Percentiles rank a stretch among this genome's conserved stretches.
Conservation (phyloP, 345 rosid species). For the Isatis tinctoria region DNA sequence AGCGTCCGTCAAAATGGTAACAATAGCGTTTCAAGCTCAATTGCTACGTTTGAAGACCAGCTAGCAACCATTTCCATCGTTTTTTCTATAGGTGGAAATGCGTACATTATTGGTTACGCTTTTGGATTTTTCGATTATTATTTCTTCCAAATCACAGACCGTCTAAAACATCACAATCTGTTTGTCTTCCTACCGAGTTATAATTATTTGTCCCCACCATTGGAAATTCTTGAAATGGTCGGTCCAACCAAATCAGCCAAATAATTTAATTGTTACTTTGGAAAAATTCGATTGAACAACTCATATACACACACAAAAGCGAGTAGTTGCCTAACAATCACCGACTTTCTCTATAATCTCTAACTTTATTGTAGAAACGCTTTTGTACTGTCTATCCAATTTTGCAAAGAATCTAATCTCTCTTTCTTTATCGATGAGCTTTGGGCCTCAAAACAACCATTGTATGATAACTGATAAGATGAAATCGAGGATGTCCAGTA, state of each 20-base stretch:
- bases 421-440: neutral
- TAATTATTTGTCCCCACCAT: constrained; percentile 6
- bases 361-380: neutral
- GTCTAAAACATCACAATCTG: constrained; percentile 18
- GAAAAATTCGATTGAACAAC: constrained; percentile 9
- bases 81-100: neutral
- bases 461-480: neutral
- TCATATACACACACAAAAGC: constrained; percentile 18
- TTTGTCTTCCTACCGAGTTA: neutral
- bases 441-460: neutral
- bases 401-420: neutral
- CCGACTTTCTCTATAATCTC: constrained; percentile 1
- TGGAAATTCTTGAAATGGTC: constrained; percentile 18
- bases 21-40: neutral
- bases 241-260: constrained; percentile 25
- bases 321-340: neutral
- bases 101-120: neutral
- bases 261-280: neutral
- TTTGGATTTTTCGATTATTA: neutral
- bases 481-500: neutral
- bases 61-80: neutral
- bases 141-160: neutral
- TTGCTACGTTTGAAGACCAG: neutral
- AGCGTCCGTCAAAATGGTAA: neutral
- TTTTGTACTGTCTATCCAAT: neutral